Base-by-base conservation (phyloP, 2,329 filamentous ascomycete genomes). In the Tolypocladium paradoxum region DNA sequence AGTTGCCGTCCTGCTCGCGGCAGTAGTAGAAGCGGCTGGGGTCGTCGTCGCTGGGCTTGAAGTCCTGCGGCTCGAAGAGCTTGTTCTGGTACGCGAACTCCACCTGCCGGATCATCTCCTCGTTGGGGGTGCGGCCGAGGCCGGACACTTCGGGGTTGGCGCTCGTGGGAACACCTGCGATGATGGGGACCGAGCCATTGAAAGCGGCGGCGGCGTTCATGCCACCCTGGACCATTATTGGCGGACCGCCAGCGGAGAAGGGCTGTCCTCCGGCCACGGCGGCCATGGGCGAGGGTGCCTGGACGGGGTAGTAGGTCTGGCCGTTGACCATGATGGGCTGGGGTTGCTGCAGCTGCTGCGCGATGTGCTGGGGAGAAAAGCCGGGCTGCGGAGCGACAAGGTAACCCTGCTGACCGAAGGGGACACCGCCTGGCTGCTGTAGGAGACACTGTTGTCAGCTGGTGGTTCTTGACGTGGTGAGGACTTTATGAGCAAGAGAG, bases 11-110 rank as follows among this genome's bases (percentile, higher is more conserved):
- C 58, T 78, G 67, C 68, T 85, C 81, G 54, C 79, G 77, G 60
- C 78, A 74, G 70, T 76, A 80, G 69, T 84, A 85, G 70, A 80
- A 77, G 56, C 81, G 79, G 46, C 73, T 73, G 38, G 77, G 76
- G 65, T 83, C 76, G 57, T 81, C 76, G 61, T 84, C 81, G 22
- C 75, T 73, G 2, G 82, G 82, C 66, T 82, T 80, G 63, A 84
- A 81, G 59, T 83, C 80, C 70, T 84, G 81, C 18, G 78, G 75
- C 64, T 81, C 75, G 58, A 76, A 74, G 58, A 77, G 68, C 58
- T 72, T 71, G 64, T 76, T 77, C 57, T 69, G 65, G 55, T 73
- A 62, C n/a, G 76, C 75, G 57, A 77, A 73, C 59, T 76, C 68
- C 46, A 73, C 64, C 62, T 77, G 74, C 54, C 76, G 72, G 22